Evolutionary conservation across 2,329 filamentous ascomycete genomes (phyloP).

Genomic region (Alternaria arborescens): DNA sequence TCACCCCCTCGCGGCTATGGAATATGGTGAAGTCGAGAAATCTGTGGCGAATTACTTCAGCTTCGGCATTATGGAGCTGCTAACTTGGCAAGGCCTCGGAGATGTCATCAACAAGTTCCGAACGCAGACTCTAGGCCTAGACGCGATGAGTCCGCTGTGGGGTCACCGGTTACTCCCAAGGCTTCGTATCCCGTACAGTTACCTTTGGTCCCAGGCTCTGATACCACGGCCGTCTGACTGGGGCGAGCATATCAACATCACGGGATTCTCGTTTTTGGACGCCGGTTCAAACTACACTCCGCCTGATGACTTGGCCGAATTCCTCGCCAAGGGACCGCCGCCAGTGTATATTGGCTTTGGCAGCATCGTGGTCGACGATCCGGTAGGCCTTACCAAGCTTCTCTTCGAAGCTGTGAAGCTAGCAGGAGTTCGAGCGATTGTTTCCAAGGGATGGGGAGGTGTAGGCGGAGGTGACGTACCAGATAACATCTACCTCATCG

Average conservation of each 20-base stretch:
- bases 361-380: constrained; percentile 64
- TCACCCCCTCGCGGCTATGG: constrained; percentile 62
- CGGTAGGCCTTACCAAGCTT: constrained; percentile 54
- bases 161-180: constrained; percentile 52
- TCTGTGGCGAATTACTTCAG: constrained; percentile 55
- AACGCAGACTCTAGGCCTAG: constrained; percentile 52
- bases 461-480: constrained; percentile 48
- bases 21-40: constrained; percentile 45
- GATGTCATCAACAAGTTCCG: constrained; percentile 59
- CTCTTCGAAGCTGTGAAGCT: constrained; percentile 58
- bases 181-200: constrained; percentile 55
- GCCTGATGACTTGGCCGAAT: constrained; percentile 51
- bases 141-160: constrained; percentile 49
- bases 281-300: constrained; percentile 52
- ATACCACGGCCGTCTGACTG: constrained; percentile 38
- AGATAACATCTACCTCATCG: constrained; percentile 59
- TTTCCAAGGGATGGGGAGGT: constrained; percentile 64
- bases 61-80: constrained; percentile 57
- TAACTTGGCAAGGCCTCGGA: constrained; percentile 41
- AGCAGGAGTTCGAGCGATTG: constrained; percentile 56
- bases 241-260: constrained; percentile 47
- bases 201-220: constrained; percentile 57
- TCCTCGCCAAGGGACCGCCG: constrained; percentile 59
- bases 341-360: constrained; percentile 67
- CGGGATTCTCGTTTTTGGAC: constrained; percentile 58